Evolutionary conservation across 2,329 filamentous ascomycete species (phyloP), one percentile per base, ranked within the genome.

Genomic region (Stachybotrys echinatus): DNA sequence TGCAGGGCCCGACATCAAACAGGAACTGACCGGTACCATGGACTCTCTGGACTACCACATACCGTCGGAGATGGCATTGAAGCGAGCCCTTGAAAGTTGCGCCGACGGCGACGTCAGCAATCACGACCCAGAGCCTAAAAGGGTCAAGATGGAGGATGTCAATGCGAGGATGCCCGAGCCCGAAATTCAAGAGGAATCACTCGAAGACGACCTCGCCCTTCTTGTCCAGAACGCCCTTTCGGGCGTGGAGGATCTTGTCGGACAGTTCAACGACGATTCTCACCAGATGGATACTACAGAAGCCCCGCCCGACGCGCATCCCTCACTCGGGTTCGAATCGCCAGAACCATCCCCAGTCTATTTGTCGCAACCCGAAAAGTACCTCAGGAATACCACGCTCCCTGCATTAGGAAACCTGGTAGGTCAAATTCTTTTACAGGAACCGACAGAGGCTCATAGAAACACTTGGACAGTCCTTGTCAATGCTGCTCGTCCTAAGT

Each of bases 341-440:
- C 23, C 51, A 17, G 42, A 57, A 27, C 53, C 62, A n/a, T 59
- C 56, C 6, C 52, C 64, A 10, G 58, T 61, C 2, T 71, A 73
- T 50, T 56, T 63, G 17, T 59, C 60, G 23, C 68, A 71, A 23
- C 70, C 71, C 20, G 54, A 64, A 23, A 66, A 66, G 49, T 70
- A 66, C 52, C 60, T 72, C 52, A 68, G 66, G 53, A 62, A 64
- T 39, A 63, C 64, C 49, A 72, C 65, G 48, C 52, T 68, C 22
- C 62, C 69, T 56, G 63, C 70, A 57, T 65, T 74, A 23, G 69
- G 68, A 12, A 72, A 70, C 54, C 54, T 72, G 56, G 71, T 74
- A 63, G 52, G 70, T 64, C 50, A 40, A 47, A 52, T 58, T 40
- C 55, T 54, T 52, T 45, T 49, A n/a, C 49, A 47, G 47, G 48